These are phyloP conservation scores for Daedaleopsis sinensis DNA, from an alignment of 768 basidiomycete genomes.

Conservation along the genomic window DNA sequence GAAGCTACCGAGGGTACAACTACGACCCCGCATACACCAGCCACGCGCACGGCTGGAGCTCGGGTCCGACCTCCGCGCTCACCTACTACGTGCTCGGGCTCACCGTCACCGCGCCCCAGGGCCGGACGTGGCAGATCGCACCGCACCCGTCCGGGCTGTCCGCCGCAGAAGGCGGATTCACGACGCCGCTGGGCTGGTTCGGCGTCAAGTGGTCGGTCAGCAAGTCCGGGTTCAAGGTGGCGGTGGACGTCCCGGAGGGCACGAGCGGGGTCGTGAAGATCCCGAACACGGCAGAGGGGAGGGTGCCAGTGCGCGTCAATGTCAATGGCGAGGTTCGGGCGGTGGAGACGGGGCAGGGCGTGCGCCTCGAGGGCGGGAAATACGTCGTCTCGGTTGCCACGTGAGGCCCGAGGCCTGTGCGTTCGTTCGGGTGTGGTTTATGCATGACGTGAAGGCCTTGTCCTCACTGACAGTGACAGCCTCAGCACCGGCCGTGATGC, in stretches of 20 bases:
- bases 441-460: too few relatives aligned
- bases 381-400: slow-evolving; percentile 1
- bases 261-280: slow-evolving; percentile 18
- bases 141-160: slow-evolving; percentile 48
- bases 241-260: slow-evolving; percentile 20
- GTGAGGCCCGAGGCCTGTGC: neutral
- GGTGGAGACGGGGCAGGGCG: neutral
- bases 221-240: slow-evolving; percentile 10
- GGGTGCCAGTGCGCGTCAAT: too few relatives aligned
- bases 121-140: slow-evolving; percentile 48
- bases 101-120: slow-evolving; percentile 48
- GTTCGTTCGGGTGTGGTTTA: too few relatives aligned
- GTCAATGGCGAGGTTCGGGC: slow-evolving; percentile 4
- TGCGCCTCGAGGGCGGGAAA: slow-evolving; percentile 14
- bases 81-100: slow-evolving; percentile 62
- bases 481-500: too few relatives aligned
- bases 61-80: slow-evolving; percentile 58
- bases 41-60: slow-evolving; percentile 63
- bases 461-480: too few relatives aligned
- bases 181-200: slow-evolving; percentile 55
- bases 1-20: slow-evolving; percentile 56
- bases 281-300: slow-evolving; percentile 7
- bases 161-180: slow-evolving; percentile 53
- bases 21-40: slow-evolving; percentile 60
- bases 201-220: slow-evolving; percentile 46